Evolutionary conservation across 164 flowering plant genomes (phyloP).

Genomic region (Vitis amurensis): DNA sequence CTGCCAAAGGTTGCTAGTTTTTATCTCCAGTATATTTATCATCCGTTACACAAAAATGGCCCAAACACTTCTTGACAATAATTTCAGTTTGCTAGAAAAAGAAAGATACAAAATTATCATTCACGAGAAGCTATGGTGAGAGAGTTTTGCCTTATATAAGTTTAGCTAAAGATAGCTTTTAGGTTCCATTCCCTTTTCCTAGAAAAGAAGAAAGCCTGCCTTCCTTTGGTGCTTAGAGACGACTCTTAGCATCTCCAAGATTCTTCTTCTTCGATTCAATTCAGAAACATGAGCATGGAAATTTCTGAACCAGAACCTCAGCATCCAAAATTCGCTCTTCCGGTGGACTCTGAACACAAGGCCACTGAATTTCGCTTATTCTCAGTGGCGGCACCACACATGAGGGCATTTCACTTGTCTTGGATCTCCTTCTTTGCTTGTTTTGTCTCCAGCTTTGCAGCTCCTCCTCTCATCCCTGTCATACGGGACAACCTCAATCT

Average conservation of each 20-base stretch:
- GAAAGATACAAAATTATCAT: too few relatives aligned
- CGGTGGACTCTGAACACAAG: conserved; percentile 83
- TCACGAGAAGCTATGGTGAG: too few relatives aligned
- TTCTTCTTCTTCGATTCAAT: not conserved
- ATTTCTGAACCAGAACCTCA: conserved; percentile 7
- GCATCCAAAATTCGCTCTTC: conserved; percentile 43
- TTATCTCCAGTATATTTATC: too few relatives aligned
- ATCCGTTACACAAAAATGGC: too few relatives aligned
- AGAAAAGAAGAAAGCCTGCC: too few relatives aligned
- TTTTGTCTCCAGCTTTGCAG: conserved; percentile 81
- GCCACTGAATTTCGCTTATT: conserved; percentile 54
- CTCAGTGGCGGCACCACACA: conserved; percentile 67
- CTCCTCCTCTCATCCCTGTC: conserved; percentile 77
- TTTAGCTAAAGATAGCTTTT: too few relatives aligned
- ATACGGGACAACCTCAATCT: conserved; percentile 83
- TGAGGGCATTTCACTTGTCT: conserved; percentile 82
- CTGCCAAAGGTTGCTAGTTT: too few relatives aligned
- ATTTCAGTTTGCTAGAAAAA: too few relatives aligned
- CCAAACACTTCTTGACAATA: too few relatives aligned
- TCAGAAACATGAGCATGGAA: conserved; percentile 24
- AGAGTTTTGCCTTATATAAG: too few relatives aligned
- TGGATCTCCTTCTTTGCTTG: conserved; percentile 85
- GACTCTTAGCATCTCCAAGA: not conserved
- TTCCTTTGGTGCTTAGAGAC: not conserved
- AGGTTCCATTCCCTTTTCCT: too few relatives aligned